Evolutionary conservation across 2,329 filamentous ascomycete species (phyloP), one percentile per base, ranked within the genome.

Genomic region (Beauveria australis): DNA sequence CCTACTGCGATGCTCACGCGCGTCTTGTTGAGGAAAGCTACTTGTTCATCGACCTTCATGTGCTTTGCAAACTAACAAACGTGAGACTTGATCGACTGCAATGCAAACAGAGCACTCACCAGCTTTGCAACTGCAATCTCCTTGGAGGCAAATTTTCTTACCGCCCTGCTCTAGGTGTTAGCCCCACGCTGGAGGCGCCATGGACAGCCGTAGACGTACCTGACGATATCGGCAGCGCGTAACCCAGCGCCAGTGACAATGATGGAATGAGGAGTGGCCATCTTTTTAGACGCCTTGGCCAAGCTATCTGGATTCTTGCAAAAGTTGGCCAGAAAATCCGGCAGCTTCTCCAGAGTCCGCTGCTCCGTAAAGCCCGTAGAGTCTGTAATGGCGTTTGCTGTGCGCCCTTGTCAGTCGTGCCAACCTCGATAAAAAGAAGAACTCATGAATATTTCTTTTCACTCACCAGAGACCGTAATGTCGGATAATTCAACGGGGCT

Each of bases 31-130:
- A 96, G 84, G 70, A 89, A 89, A 62, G 88, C 81, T 57, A 92
- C 85, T 40, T 92, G 89, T 68, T 97, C 93, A 58, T 90, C 84
- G 12, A 99, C 75, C 76, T 99, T 99, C 78, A 99, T 96, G 73
- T 99, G 94, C 74, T 99, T 99, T 37, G 94, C 93, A 73, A 99
- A 99, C 71, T 84, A 58, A 3, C 37, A 10, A 4, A 2, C n/a
- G 41, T 62, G 2, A 62, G 61, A 46, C 2, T 19, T 5, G 37
- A 22, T 14, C 8, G 5, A 37, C 10, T 62, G 68, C 19, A 66
- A 64, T 43, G 46, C 16, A 8, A 26, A 49, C 30, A 16, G 22
- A 49, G 33, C 3, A 67, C 76, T 64, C 70, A 84, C 82, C 69
- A 99, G 79, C 74, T 99, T 99, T 2, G 90, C 89, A 1, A 99